Evolutionary conservation across 805 yeast genomes (phyloP).

Genomic region (Scheffersomyces spartinae): DNA sequence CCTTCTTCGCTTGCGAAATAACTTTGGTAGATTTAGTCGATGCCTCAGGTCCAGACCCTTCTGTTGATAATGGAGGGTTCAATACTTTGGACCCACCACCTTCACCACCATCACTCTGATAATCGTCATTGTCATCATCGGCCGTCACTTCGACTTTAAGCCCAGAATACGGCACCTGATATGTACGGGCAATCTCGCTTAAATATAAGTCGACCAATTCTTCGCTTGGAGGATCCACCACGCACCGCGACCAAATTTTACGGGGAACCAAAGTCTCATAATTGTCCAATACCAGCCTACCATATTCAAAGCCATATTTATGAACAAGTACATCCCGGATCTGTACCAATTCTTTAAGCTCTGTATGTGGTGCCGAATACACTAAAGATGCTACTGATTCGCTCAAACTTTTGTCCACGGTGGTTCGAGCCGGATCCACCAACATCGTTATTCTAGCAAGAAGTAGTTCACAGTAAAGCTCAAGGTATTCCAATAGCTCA

Average conservation of each 20-base stretch:
- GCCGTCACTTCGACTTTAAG: conserved; percentile 16
- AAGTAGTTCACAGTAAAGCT: conserved; percentile 70
- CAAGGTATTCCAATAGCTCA: conserved; percentile 69
- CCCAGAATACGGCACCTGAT: conserved; percentile 63
- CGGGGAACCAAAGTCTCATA: conserved; percentile 45
- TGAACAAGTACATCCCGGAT: conserved; percentile 51
- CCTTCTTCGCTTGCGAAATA: too few species aligned
- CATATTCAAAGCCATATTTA: conserved; percentile 62
- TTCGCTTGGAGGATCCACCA: conserved; percentile 53
- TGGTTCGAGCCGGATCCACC: conserved; percentile 27
- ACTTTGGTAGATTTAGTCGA: too few species aligned
- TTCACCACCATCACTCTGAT: conserved; percentile 11
- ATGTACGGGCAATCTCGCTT: conserved; percentile 71
- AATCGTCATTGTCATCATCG: conserved; percentile 10
- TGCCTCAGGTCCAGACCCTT: too few species aligned
- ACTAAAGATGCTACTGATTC: conserved; percentile 69
- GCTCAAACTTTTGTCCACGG: conserved; percentile 35
- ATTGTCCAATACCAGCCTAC: conserved; percentile 42
- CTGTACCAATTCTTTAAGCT: conserved; percentile 55
- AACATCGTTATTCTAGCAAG: conserved; percentile 63
- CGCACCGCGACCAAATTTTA: conserved; percentile 52
- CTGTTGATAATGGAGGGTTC: too few species aligned
- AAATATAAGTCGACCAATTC: conserved; percentile 60
- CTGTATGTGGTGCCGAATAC: conserved; percentile 61
- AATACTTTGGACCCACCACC: too few species aligned